Base-by-base conservation (phyloP, 2,329 filamentous ascomycete genomes). In the Bipolaris victoriae region DNA sequence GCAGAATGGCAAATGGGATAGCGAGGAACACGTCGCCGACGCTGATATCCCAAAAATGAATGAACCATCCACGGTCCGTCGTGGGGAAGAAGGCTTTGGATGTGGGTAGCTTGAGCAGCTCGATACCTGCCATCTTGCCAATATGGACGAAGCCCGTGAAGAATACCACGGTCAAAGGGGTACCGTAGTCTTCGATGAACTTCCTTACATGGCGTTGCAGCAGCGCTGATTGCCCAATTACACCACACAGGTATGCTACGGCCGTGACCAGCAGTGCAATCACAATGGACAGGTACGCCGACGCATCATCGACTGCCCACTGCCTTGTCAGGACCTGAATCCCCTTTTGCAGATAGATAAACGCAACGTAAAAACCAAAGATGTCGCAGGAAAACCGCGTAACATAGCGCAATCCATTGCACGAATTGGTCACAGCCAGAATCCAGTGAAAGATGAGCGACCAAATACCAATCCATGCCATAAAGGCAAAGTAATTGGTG, bases 381-480 rank as follows among this genome's bases (percentile, higher is more conserved):
- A 94, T 95, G 75, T 97, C 92, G 78, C 92, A 96, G 22, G 91
- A 92, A 73, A 97, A 97, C 13, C 91, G 85, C 1, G 92, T 97
- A 20, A 97, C 92, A 76, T 93, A 96, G 70, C 87, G 88, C n/a
- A 97, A 82, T 69, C 84, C 90, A 76, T 96, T 95, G 80, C 92
- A 96, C 1, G 91, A 88, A 74, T 97, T 97, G 10, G 90, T 91
- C 54, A 91, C 81, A 47, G 92, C 92, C 11, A 96, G 84, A 40
- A 92, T 80, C 89, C 90, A 93, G 77, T 96, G 92, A 78, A 96
- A 88, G 22, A 93, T 81, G 18, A 96, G 79, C 1, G 91, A 89
- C 92, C 92, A 97, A 62, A 96, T 83, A 61, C 91, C 91, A 69
- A 96, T 91, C 89, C 92, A 94, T 69, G 88, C 89, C 92, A 96